Base-by-base conservation (phyloP, 148 eudicot species). In the Arctostaphylos glauca region DNA sequence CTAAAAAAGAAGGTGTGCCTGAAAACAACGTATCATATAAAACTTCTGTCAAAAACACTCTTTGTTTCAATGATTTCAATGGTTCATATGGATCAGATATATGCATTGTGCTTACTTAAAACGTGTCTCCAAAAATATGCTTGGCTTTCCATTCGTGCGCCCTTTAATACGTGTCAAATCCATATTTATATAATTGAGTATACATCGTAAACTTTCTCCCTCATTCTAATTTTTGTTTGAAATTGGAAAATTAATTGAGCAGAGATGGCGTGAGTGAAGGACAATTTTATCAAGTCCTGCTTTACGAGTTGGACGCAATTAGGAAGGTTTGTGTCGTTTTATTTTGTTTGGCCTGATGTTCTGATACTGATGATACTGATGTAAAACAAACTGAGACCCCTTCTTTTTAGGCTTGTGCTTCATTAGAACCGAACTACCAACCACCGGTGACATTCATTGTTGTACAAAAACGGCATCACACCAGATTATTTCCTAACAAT, bases 241-340 rank as follows among this genome's bases (percentile, higher is more conserved):
- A 58, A 25, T 60, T 83, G 56, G 62, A 56, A 56, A 79, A 75
- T 79, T 78, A 77, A 74, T 70, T 81, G 73, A 56, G 82, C 90
- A 92, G 98, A 81, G 99, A 96, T 85, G 99, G 99, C 62, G 99
- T 96, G 70, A 96, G 98, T 79, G 99, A 96, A 86, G 95, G 95
- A 64, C 99, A 96, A 78, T 94, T 94, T 84, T 95, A 93, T 83
- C 97, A 93, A 88, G 95, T 94, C 23, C 90, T 96, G 59, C 87
- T 92, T 43, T 91, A 88, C 48, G 93, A 92, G 83, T 86, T 92
- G 74, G 95, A 92, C 64, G 95, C 95, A n/a, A 92, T 92, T 52
- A 82, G 93, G 43, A 92, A 92, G 93, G 95, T 91, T 31, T 18
- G 84, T 82, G 41, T 7, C 47, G 4, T 8, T 77, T 50, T 54